phyloP scores from a whole-genome alignment of 1,284 basidiomycete species.

The Coniferiporia weirii region DNA sequence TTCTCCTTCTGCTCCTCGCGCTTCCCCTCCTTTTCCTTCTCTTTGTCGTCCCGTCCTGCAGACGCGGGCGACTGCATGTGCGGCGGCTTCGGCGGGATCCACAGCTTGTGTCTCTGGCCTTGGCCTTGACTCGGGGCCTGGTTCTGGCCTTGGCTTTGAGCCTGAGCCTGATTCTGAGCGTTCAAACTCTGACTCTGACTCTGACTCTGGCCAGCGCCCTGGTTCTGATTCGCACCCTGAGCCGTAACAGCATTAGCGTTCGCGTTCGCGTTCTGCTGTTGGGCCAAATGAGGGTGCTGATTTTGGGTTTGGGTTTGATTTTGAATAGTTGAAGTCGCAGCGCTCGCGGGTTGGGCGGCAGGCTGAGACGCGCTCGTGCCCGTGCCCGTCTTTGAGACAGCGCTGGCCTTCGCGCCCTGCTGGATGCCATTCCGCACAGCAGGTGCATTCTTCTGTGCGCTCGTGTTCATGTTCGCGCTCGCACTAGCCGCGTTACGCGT shows the following conservation, averaged over 20 bases:
- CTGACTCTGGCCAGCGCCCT: slow-evolving; percentile 1
- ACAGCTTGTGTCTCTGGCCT: slow-evolving; percentile 12
- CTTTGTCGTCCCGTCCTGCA: slow-evolving; percentile 1
- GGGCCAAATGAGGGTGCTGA: background rate
- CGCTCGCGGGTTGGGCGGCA: too few species aligned
- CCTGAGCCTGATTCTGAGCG: background rate
- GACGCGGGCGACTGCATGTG: slow-evolving; percentile 15
- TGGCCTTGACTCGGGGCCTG: background rate
- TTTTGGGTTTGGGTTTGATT: too few species aligned
- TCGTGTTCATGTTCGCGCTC: background rate
- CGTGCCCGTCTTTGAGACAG: too few species aligned
- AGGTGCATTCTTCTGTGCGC: too few species aligned
- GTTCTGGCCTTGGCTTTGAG: background rate
- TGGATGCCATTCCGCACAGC: too few species aligned
- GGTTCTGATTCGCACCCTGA: background rate
- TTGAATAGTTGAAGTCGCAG: too few species aligned
- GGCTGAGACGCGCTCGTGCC: too few species aligned
- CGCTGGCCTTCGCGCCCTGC: too few species aligned
- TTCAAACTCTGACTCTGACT: background rate
- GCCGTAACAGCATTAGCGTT: too few species aligned
- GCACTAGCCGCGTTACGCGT: background rate
- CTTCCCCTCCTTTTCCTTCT: background rate
- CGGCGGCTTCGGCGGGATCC: slow-evolving; percentile 19
- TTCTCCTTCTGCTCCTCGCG: background rate
- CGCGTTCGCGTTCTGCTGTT: background rate